Percentiles rank a stretch among this genome's conserved stretches.
Evolutionary conservation across 176 grass and related monocot species (phyloP).

Genomic region (Saccharum officinarum): DNA sequence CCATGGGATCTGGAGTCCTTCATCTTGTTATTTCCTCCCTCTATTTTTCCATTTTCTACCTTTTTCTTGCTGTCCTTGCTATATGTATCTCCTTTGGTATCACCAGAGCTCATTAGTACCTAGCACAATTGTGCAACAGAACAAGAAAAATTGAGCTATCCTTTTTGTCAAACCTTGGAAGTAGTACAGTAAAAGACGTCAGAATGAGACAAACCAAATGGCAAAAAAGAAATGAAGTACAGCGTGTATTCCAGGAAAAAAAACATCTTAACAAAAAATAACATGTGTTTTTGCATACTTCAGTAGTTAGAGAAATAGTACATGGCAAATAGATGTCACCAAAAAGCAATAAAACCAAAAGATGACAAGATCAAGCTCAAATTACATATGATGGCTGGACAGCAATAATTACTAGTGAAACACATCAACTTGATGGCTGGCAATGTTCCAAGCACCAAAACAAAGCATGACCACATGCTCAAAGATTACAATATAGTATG

Average conservation of each 20-base stretch:
- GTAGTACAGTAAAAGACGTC: conserved; percentile 6
- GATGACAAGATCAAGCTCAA: not conserved
- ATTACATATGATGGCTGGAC: not conserved
- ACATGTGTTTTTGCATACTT: not conserved
- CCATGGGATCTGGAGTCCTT: conserved; percentile 34
- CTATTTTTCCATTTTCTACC: conserved; percentile 47
- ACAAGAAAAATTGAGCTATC: conserved; percentile 6
- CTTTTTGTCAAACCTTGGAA: not conserved
- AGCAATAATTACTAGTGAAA: not conserved
- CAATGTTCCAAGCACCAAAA: not conserved
- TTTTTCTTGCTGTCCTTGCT: conserved; percentile 63
- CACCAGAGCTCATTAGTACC: conserved; percentile 70
- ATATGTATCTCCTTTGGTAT: conserved; percentile 44
- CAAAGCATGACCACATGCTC: not conserved
- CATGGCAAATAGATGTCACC: not conserved
- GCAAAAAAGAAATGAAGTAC: not conserved
- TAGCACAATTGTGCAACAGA: conserved; percentile 40
- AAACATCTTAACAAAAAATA: not conserved
- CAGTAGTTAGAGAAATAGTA: not conserved
- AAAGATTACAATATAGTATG: not conserved
- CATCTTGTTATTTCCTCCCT: conserved; percentile 46
- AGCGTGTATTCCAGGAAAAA: not conserved
- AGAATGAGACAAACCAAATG: conserved; percentile 3
- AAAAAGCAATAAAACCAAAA: conserved; percentile 1
- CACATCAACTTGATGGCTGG: not conserved